Percentiles rank a stretch among this genome's conserved stretches.
Evolutionary conservation across 345 rosid genomes (phyloP).

Genomic region (Turritis glabra): DNA sequence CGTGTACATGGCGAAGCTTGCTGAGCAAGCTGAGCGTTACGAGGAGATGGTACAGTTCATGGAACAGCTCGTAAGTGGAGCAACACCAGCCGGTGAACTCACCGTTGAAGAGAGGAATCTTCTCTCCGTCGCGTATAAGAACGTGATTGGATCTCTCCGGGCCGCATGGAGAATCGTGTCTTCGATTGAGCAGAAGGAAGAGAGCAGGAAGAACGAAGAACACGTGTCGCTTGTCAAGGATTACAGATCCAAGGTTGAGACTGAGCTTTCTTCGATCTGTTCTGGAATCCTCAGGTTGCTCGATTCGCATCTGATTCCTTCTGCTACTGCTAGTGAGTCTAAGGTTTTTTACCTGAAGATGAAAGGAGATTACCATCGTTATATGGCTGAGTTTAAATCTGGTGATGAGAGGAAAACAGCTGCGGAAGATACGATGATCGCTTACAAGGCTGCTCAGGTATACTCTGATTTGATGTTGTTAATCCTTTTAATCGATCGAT

Average conservation of each 20-base stretch:
- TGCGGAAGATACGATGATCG: slow-evolving; percentile 51
- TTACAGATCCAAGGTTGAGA: slow-evolving; percentile 61
- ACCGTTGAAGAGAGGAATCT: slow-evolving; percentile 65
- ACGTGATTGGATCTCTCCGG: slow-evolving; percentile 46
- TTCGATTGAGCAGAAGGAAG: slow-evolving; percentile 51
- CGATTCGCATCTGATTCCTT: slow-evolving; percentile 52
- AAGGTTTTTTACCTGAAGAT: slow-evolving; percentile 67
- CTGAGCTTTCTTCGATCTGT: slow-evolving; percentile 55
- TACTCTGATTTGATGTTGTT: neutral
- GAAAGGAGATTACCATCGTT: slow-evolving; percentile 68
- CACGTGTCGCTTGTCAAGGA: slow-evolving; percentile 67
- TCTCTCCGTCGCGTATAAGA: slow-evolving; percentile 43
- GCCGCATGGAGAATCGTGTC: slow-evolving; percentile 46
- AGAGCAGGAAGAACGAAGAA: slow-evolving; percentile 66
- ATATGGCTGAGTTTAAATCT: slow-evolving; percentile 47
- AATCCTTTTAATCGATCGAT: neutral
- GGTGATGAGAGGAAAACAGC: slow-evolving; percentile 65
- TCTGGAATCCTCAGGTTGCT: slow-evolving; percentile 49
- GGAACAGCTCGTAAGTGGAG: slow-evolving; percentile 66
- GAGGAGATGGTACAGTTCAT: slow-evolving; percentile 86
- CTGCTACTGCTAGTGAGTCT: slow-evolving; percentile 55
- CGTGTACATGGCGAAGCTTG: slow-evolving; percentile 48
- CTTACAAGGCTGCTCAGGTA: slow-evolving; percentile 72
- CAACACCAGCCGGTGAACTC: slow-evolving; percentile 52
- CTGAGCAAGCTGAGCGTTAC: slow-evolving; percentile 48